Evolutionary conservation across 1,284 basidiomycete genomes (phyloP).

Genomic region (Gymnopus androsaceus): DNA sequence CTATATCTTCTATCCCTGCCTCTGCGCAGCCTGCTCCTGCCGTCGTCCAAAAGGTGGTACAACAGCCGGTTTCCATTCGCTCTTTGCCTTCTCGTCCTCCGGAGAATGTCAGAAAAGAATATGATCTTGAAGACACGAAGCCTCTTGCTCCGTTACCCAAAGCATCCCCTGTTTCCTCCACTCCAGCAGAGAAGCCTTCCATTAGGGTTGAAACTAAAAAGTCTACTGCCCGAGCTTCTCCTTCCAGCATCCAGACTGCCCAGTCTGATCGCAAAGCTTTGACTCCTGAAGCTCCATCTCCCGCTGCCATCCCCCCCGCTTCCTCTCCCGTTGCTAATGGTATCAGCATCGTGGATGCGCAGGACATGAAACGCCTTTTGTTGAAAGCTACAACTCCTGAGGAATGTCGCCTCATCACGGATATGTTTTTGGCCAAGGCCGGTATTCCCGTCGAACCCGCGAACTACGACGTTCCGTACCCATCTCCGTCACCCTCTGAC

Average conservation of each 20-base stretch:
- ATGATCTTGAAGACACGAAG: not conserved
- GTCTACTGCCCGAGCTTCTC: slow-evolving; percentile 10
- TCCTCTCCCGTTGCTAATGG: slow-evolving; percentile 20
- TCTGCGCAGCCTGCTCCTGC: not conserved
- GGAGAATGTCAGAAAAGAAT: not conserved
- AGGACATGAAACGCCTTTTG: slow-evolving; percentile 72
- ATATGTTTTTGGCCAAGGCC: slow-evolving; percentile 75
- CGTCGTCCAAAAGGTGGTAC: not conserved
- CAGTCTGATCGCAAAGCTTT: slow-evolving; percentile 1
- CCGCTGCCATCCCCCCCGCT: slow-evolving; percentile 15
- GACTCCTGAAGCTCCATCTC: slow-evolving; percentile 14
- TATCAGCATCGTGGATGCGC: slow-evolving; percentile 42
- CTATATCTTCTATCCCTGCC: not conserved
- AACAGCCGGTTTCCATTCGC: not conserved
- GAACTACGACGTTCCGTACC: slow-evolving; percentile 33
- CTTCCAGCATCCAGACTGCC: slow-evolving; percentile 16
- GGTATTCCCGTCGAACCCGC: slow-evolving; percentile 43
- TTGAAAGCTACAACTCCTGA: slow-evolving; percentile 71
- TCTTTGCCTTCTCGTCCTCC: not conserved
- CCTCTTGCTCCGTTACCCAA: not conserved
- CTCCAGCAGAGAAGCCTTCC: not conserved
- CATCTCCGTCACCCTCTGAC: slow-evolving; percentile 38
- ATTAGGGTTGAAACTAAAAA: not conserved
- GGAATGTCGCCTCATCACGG: slow-evolving; percentile 82
- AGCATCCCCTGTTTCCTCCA: not conserved